Percentiles rank a stretch among this genome's conserved stretches.
Conservation (phyloP, 129 eudicot species). For the Flaveria linearis region DNA sequence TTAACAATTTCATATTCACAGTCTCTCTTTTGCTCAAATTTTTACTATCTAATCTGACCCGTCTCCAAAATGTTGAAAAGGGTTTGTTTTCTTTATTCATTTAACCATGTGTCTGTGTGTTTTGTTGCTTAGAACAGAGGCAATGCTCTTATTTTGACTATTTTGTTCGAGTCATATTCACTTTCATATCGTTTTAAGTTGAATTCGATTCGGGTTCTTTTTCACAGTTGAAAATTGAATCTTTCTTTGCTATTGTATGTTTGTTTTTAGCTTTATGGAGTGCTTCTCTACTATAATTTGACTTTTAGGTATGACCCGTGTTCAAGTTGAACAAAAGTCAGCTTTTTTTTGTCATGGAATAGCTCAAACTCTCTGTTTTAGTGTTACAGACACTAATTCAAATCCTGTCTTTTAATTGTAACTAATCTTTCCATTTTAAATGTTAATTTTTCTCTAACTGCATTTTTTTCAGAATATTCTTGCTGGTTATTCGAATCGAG, state of each 20-base stretch:
- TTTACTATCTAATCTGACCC: too few relatives aligned
- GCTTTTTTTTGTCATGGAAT: background rate
- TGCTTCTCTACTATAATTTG: background rate
- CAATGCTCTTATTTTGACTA: background rate
- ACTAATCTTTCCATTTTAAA: too few relatives aligned
- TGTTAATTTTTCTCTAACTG: background rate
- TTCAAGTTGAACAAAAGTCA: slow-evolving; percentile 4
- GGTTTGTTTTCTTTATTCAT: background rate
- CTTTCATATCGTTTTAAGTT: background rate
- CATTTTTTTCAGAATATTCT: slow-evolving; percentile 47
- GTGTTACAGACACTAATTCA: background rate
- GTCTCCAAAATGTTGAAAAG: background rate
- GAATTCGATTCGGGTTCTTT: background rate
- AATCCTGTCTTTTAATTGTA: background rate
- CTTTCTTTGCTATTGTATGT: background rate
- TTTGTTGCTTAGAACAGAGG: background rate
- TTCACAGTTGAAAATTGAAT: background rate
- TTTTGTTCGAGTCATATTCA: background rate
- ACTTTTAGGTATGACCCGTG: background rate
- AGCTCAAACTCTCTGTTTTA: background rate
- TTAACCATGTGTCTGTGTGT: background rate
- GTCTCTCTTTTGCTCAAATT: too few relatives aligned
- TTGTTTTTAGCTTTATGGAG: slow-evolving; percentile 1
- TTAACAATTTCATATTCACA: background rate
- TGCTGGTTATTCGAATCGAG: slow-evolving; percentile 44